Conservation (phyloP, 2,329 filamentous ascomycete genomes). For the Pezicula carpinea region DNA sequence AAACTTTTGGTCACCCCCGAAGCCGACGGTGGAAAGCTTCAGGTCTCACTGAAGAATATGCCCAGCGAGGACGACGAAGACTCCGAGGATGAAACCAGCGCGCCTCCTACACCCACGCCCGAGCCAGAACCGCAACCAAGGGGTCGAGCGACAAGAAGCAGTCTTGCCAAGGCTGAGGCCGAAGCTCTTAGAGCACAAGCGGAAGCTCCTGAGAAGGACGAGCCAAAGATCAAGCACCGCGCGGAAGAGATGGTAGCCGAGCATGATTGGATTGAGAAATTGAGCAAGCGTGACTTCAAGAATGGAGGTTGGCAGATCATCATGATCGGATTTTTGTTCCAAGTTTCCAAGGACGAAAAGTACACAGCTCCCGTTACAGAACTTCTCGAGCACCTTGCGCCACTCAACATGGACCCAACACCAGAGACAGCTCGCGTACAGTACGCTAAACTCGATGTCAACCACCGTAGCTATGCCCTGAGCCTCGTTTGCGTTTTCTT, state of each 20-base stretch:
- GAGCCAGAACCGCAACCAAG: conserved; percentile 66
- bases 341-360: conserved; percentile 72
- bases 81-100: conserved; percentile 50
- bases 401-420: conserved; percentile 69
- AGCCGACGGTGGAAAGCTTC: conserved; percentile 70
- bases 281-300: conserved; percentile 78
- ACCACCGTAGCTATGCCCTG: conserved; percentile 72
- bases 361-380: conserved; percentile 71
- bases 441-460: conserved; percentile 76
- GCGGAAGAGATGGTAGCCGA: conserved; percentile 70
- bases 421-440: conserved; percentile 67
- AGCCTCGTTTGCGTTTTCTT: conserved; percentile 85
- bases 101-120: conserved; percentile 53
- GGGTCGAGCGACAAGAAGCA: conserved; percentile 76
- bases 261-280: conserved; percentile 80
- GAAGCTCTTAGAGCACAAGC: conserved; percentile 60
- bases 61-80: conserved; percentile 66
- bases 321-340: conserved; percentile 79
- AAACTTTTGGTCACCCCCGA: conserved; percentile 79
- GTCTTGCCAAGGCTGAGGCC: conserved; percentile 75
- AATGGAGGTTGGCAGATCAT: conserved; percentile 91
- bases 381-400: conserved; percentile 76
- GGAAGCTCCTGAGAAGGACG: conserved; percentile 32
- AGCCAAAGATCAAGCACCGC: conserved; percentile 52
- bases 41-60: conserved; percentile 72